Conservation (phyloP, 768 basidiomycete species). For the Tricholomella constricta region DNA sequence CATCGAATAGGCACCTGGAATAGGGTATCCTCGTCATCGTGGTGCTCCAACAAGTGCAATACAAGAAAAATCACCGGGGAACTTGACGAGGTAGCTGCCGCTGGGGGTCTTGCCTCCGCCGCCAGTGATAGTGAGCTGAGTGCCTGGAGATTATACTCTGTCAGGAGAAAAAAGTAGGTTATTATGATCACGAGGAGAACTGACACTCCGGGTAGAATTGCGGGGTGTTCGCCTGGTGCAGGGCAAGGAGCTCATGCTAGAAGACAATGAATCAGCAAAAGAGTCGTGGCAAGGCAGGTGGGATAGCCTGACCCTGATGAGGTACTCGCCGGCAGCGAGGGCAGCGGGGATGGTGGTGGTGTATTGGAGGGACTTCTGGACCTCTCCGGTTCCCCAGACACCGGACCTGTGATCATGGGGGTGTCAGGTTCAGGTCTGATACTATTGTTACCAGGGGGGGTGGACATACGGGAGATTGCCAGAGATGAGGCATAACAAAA, state of each 20-base stretch:
- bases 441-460: not conserved
- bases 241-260: slow-evolving; percentile 37
- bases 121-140: slow-evolving; percentile 39
- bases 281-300: not conserved
- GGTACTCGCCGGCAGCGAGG: slow-evolving; percentile 36
- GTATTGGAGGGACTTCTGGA: slow-evolving; percentile 30
- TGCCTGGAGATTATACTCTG: slow-evolving; percentile 17
- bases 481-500: slow-evolving; percentile 23
- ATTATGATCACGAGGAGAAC: slow-evolving; percentile 11
- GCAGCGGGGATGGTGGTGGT: slow-evolving; percentile 34
- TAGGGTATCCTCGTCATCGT: no score
- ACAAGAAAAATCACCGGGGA: slow-evolving; percentile 28
- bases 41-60: no score
- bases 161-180: not conserved
- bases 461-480: slow-evolving; percentile 28
- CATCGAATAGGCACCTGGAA: slow-evolving; percentile 30
- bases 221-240: slow-evolving; percentile 40
- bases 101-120: slow-evolving; percentile 35
- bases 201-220: slow-evolving; percentile 44
- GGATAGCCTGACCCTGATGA: slow-evolving; percentile 33
- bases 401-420: slow-evolving; percentile 22
- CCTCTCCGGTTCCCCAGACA: slow-evolving; percentile 30
- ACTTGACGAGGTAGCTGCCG: slow-evolving; percentile 32
- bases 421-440: not conserved
- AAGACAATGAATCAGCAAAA: not conserved